Evolutionary conservation across 495 filamentous ascomycete genomes (phyloP).

Genomic region (Cercophora sp.): DNA sequence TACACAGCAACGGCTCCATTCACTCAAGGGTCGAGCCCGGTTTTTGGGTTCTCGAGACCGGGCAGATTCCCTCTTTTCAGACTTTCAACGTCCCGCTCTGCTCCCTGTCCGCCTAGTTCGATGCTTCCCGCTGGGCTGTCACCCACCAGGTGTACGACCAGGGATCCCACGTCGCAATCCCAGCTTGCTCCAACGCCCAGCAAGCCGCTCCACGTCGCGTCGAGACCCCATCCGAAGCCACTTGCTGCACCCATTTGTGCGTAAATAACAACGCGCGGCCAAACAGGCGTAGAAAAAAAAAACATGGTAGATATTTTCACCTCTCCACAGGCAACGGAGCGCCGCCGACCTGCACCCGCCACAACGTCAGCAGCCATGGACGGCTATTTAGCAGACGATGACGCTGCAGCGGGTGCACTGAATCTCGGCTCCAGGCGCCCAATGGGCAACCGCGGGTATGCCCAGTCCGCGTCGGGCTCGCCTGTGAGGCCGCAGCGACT

Average conservation of each 20-base stretch:
- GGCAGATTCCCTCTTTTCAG: too few relatives aligned
- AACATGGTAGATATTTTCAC: conserved; percentile 7
- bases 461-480: conserved; percentile 15
- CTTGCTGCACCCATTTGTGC: conserved; percentile 18
- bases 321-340: not conserved
- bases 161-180: conserved; percentile 20
- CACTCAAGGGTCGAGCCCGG: not conserved
- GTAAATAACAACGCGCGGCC: conserved; percentile 14
- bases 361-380: conserved; percentile 1
- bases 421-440: conserved; percentile 10
- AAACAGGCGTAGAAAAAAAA: conserved; percentile 11
- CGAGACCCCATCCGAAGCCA: conserved; percentile 17
- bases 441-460: conserved; percentile 18
- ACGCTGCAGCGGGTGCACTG: conserved; percentile 5
- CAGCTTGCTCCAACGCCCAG: conserved; percentile 16
- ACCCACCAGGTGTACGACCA: conserved; percentile 8
- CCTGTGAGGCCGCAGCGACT: conserved; percentile 21
- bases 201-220: conserved; percentile 21
- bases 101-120: conserved; percentile 9
- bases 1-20: not conserved
- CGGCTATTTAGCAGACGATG: conserved; percentile 4
- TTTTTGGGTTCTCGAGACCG: not conserved
- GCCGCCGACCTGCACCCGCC: not conserved
- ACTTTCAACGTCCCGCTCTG: not conserved
- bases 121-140: conserved; percentile 1